Conservation (phyloP, 2,329 filamentous ascomycete species). For the Corynespora cassiicola region DNA sequence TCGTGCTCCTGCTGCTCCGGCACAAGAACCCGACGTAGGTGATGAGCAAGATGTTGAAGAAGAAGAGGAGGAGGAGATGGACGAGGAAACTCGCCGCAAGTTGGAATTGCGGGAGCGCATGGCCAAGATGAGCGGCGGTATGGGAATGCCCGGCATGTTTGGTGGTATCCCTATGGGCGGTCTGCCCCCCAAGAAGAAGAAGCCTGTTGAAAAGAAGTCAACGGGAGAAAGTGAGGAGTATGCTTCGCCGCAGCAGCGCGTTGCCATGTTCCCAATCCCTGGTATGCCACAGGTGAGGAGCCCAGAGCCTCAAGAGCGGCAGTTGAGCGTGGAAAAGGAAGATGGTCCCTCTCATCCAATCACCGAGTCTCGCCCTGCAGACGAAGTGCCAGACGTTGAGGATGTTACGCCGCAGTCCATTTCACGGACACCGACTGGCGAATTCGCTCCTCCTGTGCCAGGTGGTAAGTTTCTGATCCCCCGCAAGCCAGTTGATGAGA, state of each 20-base stretch:
- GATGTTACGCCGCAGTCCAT: slow-evolving; percentile 55
- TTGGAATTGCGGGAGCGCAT: slow-evolving; percentile 92
- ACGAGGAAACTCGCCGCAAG: slow-evolving; percentile 83
- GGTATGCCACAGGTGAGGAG: slow-evolving; percentile 68
- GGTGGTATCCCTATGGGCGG: slow-evolving; percentile 71
- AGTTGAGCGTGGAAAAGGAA: slow-evolving; percentile 58
- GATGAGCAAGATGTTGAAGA: slow-evolving; percentile 58
- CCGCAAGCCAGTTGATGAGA: slow-evolving; percentile 37
- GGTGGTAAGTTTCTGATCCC: slow-evolving; percentile 58
- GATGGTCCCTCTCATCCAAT: slow-evolving; percentile 52
- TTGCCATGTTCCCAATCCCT: slow-evolving; percentile 68
- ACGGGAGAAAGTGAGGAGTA: slow-evolving; percentile 43
- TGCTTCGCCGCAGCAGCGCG: slow-evolving; percentile 48
- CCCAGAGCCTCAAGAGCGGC: slow-evolving; percentile 52
- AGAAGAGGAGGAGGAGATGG: slow-evolving; percentile 72
- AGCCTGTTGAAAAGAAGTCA: slow-evolving; percentile 46
- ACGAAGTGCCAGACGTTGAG: slow-evolving; percentile 62
- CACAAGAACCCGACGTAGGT: slow-evolving; percentile 53
- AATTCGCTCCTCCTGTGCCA: slow-evolving; percentile 49
- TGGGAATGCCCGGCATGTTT: slow-evolving; percentile 81
- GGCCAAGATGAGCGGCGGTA: slow-evolving; percentile 95
- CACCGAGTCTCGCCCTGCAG: slow-evolving; percentile 49
- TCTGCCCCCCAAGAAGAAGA: slow-evolving; percentile 57
- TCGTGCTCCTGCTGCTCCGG: slow-evolving; percentile 47
- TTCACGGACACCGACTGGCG: slow-evolving; percentile 46